Conservation (phyloP, 352 stramenopile genomes). For the Globisporangium sylvaticum region DNA sequence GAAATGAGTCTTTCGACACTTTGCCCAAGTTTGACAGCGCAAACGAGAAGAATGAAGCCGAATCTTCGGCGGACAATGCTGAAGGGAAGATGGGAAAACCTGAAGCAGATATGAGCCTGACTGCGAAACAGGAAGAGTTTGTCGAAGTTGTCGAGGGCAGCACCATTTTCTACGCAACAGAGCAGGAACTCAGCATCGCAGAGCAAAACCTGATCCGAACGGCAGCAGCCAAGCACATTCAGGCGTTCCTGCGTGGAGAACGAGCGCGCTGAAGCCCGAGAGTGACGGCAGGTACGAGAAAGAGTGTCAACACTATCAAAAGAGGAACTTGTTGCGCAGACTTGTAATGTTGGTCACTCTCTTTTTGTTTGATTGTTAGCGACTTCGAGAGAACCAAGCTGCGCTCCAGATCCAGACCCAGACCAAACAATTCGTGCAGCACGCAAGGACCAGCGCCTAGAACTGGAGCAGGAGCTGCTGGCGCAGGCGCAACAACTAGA, state of each 20-base stretch:
- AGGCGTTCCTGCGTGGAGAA: conserved; percentile 30
- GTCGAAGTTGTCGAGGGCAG: conserved; percentile 20
- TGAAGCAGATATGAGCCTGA: neutral
- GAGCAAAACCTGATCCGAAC: conserved; percentile 23
- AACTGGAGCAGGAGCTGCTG: conserved; percentile 16
- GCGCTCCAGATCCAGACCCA: conserved; percentile 21
- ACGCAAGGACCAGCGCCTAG: neutral
- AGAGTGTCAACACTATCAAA: neutral
- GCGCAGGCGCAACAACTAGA: conserved; percentile 29
- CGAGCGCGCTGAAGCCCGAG: conserved; percentile 15
- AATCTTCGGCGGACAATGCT: neutral
- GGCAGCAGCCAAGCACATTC: conserved; percentile 26
- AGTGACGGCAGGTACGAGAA: neutral
- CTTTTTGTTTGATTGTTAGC: neutral
- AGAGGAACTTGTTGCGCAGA: too few species aligned
- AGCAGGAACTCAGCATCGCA: conserved; percentile 13
- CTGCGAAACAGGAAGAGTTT: conserved; percentile 3
- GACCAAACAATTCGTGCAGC: neutral
- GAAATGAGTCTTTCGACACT: conserved; percentile 14
- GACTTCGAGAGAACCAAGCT: conserved; percentile 16
- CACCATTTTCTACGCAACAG: conserved; percentile 17
- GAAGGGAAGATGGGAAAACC: neutral
- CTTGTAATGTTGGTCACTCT: neutral
- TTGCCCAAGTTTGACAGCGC: neutral
- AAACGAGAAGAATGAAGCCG: neutral